Evolutionary conservation across 2,329 filamentous ascomycete species (phyloP), one percentile per base, ranked within the genome.

Genomic region (Tothia fuscella): DNA sequence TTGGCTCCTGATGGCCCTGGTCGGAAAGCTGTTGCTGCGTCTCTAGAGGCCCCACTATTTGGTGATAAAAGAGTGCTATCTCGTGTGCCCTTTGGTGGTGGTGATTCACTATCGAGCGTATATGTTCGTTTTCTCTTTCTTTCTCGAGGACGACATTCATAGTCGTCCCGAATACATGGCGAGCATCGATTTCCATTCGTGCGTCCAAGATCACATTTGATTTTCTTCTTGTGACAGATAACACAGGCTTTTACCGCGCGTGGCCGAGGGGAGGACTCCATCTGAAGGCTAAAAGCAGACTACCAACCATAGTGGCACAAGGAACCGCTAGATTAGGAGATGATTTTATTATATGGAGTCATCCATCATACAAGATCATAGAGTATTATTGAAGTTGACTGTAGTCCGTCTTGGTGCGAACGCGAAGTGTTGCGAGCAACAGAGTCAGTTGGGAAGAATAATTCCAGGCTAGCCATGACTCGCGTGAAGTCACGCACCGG

Each of bases 161-260:
- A 57, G 22, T 50, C 50, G 38, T 59, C 55, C 48, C 48, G 52
- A 29, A 44, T 43, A 38, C 61, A 63, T 25, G 60, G 60, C 16
- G 59, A 60, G 40, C 60, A 62, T n/a, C 53, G 47, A n/a, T 56
- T 56, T 22, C 58, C 56, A 33, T 56, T 52, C 1, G 55, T 50
- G 20, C 53, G 46, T 31, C 57, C 50, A 41, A 55, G 48, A 33
- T 50, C 48, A 43, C 47, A 54, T 29, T 51, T 49, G 28, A 64
- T 57, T 52, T 65, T 65, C 48, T 58, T 60, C 49, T 64, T 65
- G 47, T 64, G 61, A 43, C 62, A 63, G 42, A 62, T 62, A 37
- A 64, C 59, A 48, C 61, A 64, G 22, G 59, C 58, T 39, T 58
- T 55, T 38, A 55, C 49, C 7, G 56, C 36, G 26, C 43, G 29